A percentile compares a stretch with the other conserved stretches of the same genome.
phyloP scores from a whole-genome alignment of 208 protist species.

The Trypanosomatidae sp. region DNA sequence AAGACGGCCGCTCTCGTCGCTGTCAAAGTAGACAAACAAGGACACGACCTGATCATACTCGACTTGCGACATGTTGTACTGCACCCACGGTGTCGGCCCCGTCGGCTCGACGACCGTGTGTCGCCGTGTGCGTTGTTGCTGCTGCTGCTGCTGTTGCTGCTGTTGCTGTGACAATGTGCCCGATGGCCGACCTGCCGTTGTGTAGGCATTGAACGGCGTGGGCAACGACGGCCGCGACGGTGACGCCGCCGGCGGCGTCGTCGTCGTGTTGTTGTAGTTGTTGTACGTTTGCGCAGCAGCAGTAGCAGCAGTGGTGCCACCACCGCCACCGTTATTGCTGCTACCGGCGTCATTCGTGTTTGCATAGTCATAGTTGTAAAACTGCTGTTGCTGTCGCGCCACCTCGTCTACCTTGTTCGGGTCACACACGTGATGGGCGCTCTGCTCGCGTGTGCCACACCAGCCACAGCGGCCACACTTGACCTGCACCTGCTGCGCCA shows the following conservation, averaged over 20 bases:
- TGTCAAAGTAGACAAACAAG: conserved; percentile 76
- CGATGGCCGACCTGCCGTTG: neutral
- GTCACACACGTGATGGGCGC: conserved; percentile 9
- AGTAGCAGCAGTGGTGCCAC: neutral
- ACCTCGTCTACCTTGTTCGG: neutral
- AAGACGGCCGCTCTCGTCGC: conserved; percentile 46
- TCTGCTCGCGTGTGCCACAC: conserved; percentile 38
- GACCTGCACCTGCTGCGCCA: conserved; percentile 36
- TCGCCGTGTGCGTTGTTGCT: neutral
- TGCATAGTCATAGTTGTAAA: neutral
- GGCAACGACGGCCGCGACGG: neutral
- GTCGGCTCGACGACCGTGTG: conserved; percentile 29
- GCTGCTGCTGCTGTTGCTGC: too few relatives aligned
- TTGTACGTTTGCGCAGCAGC: too few relatives aligned
- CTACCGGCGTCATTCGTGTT: neutral
- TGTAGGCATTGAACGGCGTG: neutral
- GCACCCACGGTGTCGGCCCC: conserved; percentile 24
- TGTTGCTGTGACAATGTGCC: neutral
- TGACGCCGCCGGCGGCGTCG: neutral
- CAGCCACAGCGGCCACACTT: conserved; percentile 45
- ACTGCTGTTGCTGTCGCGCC: neutral
- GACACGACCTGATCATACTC: conserved; percentile 79
- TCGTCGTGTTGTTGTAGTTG: too few relatives aligned
- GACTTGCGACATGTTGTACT: conserved; percentile 40
- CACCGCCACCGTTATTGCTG: neutral